Evolutionary conservation across 352 stramenopile species (phyloP).

Genomic region (Salisapilia sapeloensis): DNA sequence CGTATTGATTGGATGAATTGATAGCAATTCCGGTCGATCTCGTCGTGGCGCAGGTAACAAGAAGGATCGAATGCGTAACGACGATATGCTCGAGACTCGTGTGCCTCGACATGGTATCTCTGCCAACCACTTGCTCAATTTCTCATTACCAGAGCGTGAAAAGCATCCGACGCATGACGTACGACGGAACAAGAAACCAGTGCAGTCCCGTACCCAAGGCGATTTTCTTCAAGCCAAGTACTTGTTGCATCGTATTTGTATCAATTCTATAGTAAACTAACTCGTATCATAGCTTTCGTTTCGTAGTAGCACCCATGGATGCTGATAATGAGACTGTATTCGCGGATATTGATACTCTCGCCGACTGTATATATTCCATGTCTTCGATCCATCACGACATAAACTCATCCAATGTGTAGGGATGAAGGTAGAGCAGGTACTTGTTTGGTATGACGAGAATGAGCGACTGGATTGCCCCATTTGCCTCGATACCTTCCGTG

Average conservation of each 20-base stretch:
- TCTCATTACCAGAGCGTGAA: slow-evolving; percentile 59
- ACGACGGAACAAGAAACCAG: slow-evolving; percentile 35
- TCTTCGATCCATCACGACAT: background rate
- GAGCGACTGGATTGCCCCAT: slow-evolving; percentile 51
- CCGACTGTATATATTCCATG: slow-evolving; percentile 39
- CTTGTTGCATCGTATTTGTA: background rate
- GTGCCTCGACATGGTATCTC: slow-evolving; percentile 47
- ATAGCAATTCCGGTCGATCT: no score
- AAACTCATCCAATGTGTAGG: slow-evolving; percentile 12
- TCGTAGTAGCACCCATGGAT: slow-evolving; percentile 47
- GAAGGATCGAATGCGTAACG: no score
- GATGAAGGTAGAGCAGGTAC: slow-evolving; percentile 69
- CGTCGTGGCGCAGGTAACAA: no score
- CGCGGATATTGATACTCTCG: slow-evolving; percentile 62
- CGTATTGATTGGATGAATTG: no score
- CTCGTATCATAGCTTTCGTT: slow-evolving; percentile 37
- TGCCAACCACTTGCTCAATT: slow-evolving; percentile 76
- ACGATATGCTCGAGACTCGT: slow-evolving; percentile 18
- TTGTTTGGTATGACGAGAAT: slow-evolving; percentile 56
- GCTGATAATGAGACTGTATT: slow-evolving; percentile 21
- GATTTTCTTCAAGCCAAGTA: slow-evolving; percentile 80
- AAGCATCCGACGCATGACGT: slow-evolving; percentile 12
- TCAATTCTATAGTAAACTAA: no score
- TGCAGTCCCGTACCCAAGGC: slow-evolving; percentile 40
- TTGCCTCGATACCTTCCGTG: slow-evolving; percentile 58